These are phyloP conservation scores for Kwoniella dendrophila DNA, from an alignment of 768 basidiomycete species.

Conservation along the genomic window DNA sequence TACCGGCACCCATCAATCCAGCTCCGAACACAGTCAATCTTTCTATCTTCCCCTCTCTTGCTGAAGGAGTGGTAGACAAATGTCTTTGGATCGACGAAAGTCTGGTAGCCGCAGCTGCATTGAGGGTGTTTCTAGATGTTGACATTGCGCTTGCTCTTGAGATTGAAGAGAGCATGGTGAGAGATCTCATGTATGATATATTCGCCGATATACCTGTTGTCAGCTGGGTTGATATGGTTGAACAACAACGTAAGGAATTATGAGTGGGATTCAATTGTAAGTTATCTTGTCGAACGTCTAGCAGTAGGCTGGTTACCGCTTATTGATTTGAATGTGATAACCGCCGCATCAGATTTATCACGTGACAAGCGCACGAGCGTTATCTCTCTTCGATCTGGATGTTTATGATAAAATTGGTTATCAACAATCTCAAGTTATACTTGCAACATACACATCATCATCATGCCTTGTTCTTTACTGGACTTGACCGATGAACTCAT, in stretches of 20 bases:
- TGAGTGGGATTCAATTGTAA: too few relatives aligned
- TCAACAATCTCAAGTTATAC: too few relatives aligned
- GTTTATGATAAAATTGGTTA: too few relatives aligned
- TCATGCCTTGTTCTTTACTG: constrained; percentile 4
- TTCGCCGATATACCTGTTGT: not conserved
- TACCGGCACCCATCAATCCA: constrained; percentile 59
- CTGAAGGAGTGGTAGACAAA: constrained; percentile 16
- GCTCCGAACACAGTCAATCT: constrained; percentile 58
- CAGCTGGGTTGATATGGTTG: not conserved
- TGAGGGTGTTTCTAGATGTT: not conserved
- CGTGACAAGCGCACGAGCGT: too few relatives aligned
- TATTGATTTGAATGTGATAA: not conserved
- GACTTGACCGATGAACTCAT: constrained; percentile 12
- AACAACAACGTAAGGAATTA: too few relatives aligned
- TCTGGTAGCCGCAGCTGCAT: constrained; percentile 12
- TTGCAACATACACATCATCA: too few relatives aligned
- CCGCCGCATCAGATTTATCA: not conserved
- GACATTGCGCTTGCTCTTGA: not conserved
- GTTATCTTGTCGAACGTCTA: too few relatives aligned
- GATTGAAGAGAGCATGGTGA: constrained; percentile 2
- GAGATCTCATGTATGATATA: not conserved
- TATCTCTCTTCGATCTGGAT: too few relatives aligned
- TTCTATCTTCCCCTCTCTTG: constrained; percentile 33
- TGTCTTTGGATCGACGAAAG: constrained; percentile 32
- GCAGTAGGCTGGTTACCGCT: too few relatives aligned